A percentile compares a stretch with the other conserved stretches of the same genome.
Conservation (phyloP, 768 basidiomycete species). For the Termitomyces sp. region DNA sequence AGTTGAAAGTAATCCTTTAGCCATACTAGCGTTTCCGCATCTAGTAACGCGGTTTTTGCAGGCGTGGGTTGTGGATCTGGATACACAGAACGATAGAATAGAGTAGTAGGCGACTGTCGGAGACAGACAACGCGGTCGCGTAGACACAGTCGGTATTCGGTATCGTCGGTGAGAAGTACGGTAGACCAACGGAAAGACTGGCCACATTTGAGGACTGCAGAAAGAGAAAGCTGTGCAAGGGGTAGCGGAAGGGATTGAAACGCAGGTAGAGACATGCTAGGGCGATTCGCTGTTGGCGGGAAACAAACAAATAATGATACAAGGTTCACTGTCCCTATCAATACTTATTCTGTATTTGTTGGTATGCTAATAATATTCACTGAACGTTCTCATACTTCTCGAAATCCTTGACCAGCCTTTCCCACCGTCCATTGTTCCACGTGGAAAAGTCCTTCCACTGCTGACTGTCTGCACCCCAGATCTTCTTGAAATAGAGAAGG, state of each 20-base stretch:
- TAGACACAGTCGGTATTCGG: constrained; percentile 76
- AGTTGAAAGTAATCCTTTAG: constrained; percentile 89
- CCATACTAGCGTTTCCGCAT: constrained; percentile 69
- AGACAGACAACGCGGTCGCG: constrained; percentile 82
- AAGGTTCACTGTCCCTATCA: not conserved
- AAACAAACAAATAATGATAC: too few relatives aligned
- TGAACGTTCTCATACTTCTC: constrained; percentile 22
- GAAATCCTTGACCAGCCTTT: constrained; percentile 20
- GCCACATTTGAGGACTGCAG: constrained; percentile 74
- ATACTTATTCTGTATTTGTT: not conserved
- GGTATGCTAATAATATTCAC: not conserved
- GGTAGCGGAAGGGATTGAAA: constrained; percentile 60
- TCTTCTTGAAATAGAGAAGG: constrained; percentile 23
- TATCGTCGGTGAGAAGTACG: constrained; percentile 30
- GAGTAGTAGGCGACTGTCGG: constrained; percentile 58
- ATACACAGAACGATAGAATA: constrained; percentile 70
- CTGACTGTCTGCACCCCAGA: constrained; percentile 30
- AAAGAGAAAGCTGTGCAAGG: constrained; percentile 67
- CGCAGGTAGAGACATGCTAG: constrained; percentile 22
- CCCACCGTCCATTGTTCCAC: constrained; percentile 38
- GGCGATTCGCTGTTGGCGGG: too few relatives aligned
- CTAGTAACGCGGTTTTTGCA: constrained; percentile 26
- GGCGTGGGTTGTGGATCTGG: constrained; percentile 38
- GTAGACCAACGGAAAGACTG: constrained; percentile 83
- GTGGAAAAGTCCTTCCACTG: constrained; percentile 35